Base-by-base conservation (phyloP, 352 stramenopile species). In the Albugo candida region DNA sequence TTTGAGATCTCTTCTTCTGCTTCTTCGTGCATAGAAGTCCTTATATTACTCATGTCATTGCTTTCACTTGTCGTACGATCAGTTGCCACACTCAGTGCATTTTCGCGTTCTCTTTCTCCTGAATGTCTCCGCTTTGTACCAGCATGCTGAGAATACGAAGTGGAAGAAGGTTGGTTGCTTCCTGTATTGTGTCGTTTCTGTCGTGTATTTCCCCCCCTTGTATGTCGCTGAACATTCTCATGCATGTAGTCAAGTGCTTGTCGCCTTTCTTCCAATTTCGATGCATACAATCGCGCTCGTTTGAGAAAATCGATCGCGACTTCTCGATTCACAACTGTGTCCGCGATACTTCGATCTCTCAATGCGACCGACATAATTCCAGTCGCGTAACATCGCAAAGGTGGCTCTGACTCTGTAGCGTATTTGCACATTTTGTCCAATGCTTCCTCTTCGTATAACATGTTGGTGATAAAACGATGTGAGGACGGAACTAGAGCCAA, bases 321-420 rank as follows among this genome's bases (percentile, higher is more conserved):
- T 8, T 84, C 77, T 18, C 76, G 78, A 59, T 91, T 91, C 21
- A 91, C 77, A 21, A 91, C 72, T 3, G 73, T 71, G 40, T 87
- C 74, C 1, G 77, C 77, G 46, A 87, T 59, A 4, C 74, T 86
- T 20, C 77, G 74, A 40, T 91, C 77, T n/a, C 77, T 61, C 0
- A 91, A 50, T 6, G 70, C 77, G 13, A 87, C 69, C 12, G 77
- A 76, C 1, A 91, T 54, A 20, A 91, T 49, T 2, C 77, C 77
- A 1, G 77, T 84, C 0, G 74, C 74, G 45, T 91, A 87, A 38
- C 74, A 85, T 13, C 71, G 72, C 36, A 91, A 45, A 10, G 59
- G 53, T 3, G 71, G 60, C 31, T 83, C 70, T 0, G 44, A 31
- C 14, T 83, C 71, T 0, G 63, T 67, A 1, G 75, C 67, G 44